Evolutionary conservation across 139 green algal species (phyloP).

Genomic region (Ettlia oleoabundans): DNA sequence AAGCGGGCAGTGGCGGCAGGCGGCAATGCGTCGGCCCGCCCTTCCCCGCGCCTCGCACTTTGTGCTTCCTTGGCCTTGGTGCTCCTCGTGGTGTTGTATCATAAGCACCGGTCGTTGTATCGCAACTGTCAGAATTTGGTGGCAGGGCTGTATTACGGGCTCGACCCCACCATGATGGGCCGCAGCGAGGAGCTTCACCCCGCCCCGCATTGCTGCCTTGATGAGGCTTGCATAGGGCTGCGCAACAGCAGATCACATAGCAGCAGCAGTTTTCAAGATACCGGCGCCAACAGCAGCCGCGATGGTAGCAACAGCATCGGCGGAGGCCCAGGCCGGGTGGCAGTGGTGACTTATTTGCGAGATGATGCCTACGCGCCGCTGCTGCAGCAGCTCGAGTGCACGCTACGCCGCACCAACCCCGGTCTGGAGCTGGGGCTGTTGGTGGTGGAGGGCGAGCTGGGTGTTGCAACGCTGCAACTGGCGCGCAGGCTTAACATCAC

Average conservation of each 20-base stretch:
- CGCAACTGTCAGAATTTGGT: slow-evolving; percentile 9
- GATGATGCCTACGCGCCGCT: slow-evolving; percentile 23
- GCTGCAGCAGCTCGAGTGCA: slow-evolving; percentile 33
- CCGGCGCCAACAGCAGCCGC: neutral
- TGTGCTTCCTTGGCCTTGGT: neutral
- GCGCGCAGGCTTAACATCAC: neutral
- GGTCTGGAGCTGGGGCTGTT: slow-evolving; percentile 18
- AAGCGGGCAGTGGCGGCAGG: neutral
- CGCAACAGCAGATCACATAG: neutral
- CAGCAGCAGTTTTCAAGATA: too few species aligned
- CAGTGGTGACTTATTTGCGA: slow-evolving; percentile 20
- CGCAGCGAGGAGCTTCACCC: slow-evolving; percentile 5
- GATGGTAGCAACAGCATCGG: neutral
- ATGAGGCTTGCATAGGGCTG: neutral
- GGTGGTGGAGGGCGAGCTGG: slow-evolving; percentile 20
- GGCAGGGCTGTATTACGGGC: slow-evolving; percentile 22
- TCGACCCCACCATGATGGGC: slow-evolving; percentile 27
- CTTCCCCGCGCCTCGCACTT: too few species aligned
- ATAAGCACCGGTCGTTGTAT: neutral
- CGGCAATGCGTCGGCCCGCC: too few species aligned
- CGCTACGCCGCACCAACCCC: slow-evolving; percentile 31
- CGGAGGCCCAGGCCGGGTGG: neutral
- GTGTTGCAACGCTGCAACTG: neutral
- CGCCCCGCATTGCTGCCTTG: slow-evolving; percentile 16
- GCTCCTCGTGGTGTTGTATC: slow-evolving; percentile 1